Evolutionary conservation across 2,329 filamentous ascomycete genomes (phyloP).

Genomic region (Clarireedia sp.): DNA sequence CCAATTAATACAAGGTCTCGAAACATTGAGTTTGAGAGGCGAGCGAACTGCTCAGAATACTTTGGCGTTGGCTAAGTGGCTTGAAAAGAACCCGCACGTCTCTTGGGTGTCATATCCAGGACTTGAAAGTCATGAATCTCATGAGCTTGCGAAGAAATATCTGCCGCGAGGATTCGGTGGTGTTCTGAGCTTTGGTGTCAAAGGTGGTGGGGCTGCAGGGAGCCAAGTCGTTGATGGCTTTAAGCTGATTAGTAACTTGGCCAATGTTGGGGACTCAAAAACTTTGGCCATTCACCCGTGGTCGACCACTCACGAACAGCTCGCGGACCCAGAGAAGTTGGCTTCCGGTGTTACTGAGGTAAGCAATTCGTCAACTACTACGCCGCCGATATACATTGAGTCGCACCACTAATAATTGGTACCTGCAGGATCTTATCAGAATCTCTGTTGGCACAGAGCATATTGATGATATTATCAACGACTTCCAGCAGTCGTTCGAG

Average conservation of each 20-base stretch:
- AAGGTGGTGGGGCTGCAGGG: constrained; percentile 76
- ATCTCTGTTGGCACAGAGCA: constrained; percentile 95
- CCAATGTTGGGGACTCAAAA: constrained; percentile 94
- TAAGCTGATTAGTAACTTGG: constrained; percentile 90
- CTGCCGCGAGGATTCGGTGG: constrained; percentile 78
- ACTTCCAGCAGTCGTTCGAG: constrained; percentile 87
- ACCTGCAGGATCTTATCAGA: constrained; percentile 69
- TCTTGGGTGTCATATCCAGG: constrained; percentile 93
- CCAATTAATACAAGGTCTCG: constrained; percentile 78
- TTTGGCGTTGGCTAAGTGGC: constrained; percentile 68
- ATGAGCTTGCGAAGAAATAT: constrained; percentile 78
- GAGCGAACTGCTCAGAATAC: constrained; percentile 86
- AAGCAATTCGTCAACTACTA: constrained; percentile 16
- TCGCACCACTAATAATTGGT: constrained; percentile 1
- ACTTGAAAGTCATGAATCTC: constrained; percentile 70
- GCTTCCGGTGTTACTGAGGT: constrained; percentile 76
- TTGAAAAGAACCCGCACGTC: constrained; percentile 76
- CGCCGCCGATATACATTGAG: too few relatives aligned
- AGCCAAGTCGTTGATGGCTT: constrained; percentile 87
- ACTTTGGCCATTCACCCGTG: constrained; percentile 92
- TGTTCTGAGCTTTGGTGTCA: constrained; percentile 88
- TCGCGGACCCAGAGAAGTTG: constrained; percentile 71
- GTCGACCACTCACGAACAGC: constrained; percentile 91
- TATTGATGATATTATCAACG: constrained; percentile 93
- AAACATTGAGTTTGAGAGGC: constrained; percentile 79